Conservation (phyloP, 2,329 filamentous ascomycete species). For the Thielaviopsis cerberus region DNA sequence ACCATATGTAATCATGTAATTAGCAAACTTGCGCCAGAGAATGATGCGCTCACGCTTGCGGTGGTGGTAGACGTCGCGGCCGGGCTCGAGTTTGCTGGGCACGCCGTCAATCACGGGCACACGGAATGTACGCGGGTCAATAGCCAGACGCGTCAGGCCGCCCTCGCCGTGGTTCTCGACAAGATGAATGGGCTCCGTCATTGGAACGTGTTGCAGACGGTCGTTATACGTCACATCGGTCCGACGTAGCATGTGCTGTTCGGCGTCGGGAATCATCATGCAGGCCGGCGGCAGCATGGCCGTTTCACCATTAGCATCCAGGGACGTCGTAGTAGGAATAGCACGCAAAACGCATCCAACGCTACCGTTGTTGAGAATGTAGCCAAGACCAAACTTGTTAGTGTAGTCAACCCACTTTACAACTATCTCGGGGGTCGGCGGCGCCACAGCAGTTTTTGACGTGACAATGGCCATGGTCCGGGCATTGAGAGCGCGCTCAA, state of each 20-base stretch:
- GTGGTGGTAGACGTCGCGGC: constrained; percentile 46
- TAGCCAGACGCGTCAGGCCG: constrained; percentile 44
- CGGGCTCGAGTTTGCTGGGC: constrained; percentile 40
- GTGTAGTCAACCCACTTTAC: constrained; percentile 81
- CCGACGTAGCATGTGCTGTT: constrained; percentile 47
- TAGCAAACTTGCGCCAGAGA: constrained; percentile 55
- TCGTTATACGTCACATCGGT: constrained; percentile 37
- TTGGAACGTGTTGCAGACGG: constrained; percentile 43
- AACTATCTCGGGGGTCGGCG: constrained; percentile 43
- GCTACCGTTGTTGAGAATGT: constrained; percentile 65
- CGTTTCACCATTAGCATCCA: constrained; percentile 21
- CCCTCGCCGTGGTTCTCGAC: constrained; percentile 51
- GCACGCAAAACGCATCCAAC: constrained; percentile 51
- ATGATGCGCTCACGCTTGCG: constrained; percentile 47
- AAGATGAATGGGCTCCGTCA: constrained; percentile 47
- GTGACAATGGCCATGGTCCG: constrained; percentile 43
- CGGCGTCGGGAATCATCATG: constrained; percentile 52
- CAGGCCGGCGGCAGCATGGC: constrained; percentile 48
- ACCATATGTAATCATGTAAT: constrained; percentile 57
- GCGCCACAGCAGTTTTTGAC: constrained; percentile 31
- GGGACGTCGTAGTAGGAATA: constrained; percentile 26
- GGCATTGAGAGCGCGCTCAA: constrained; percentile 44
- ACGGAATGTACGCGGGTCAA: constrained; percentile 44
- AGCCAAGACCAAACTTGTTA: constrained; percentile 69
- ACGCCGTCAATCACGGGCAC: constrained; percentile 38